phyloP scores from a whole-genome alignment of 1,139 yeast genomes.

The Ashbya aceris region DNA sequence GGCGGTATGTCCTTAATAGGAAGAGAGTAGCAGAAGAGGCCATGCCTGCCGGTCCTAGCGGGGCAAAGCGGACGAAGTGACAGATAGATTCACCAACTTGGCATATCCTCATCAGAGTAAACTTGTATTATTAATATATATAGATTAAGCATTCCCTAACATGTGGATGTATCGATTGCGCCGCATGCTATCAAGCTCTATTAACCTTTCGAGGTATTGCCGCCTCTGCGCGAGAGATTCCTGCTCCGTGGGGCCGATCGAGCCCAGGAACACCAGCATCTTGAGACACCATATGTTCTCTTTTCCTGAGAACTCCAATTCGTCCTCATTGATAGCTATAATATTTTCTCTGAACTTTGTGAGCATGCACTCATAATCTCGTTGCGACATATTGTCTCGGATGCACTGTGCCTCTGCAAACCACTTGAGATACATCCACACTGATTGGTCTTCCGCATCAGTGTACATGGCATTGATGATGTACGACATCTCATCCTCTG shows the following conservation, averaged over 20 bases:
- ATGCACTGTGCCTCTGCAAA: slow-evolving; percentile 46
- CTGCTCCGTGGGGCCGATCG: slow-evolving; percentile 27
- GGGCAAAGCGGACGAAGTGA: slow-evolving; percentile 1
- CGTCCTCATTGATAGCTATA: slow-evolving; percentile 52
- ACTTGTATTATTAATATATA: not conserved
- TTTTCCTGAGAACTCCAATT: slow-evolving; percentile 44
- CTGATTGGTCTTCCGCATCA: slow-evolving; percentile 89
- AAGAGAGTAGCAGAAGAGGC: slow-evolving; percentile 33
- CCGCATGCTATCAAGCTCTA: slow-evolving; percentile 61
- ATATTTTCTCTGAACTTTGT: slow-evolving; percentile 35
- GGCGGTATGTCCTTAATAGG: slow-evolving; percentile 48
- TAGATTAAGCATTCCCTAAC: slow-evolving; percentile 7
- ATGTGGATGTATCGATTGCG: slow-evolving; percentile 46
- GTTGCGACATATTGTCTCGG: slow-evolving; percentile 19
- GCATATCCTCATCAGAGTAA: not conserved
- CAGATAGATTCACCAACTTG: not conserved
- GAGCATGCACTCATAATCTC: slow-evolving; percentile 31
- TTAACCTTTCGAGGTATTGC: slow-evolving; percentile 36
- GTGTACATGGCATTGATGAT: slow-evolving; percentile 81
- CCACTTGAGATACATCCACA: slow-evolving; percentile 89
- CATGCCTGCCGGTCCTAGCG: slow-evolving; percentile 3
- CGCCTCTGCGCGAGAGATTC: slow-evolving; percentile 12
- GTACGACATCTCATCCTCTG: slow-evolving; percentile 53
- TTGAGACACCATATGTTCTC: slow-evolving; percentile 69
- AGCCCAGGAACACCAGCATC: slow-evolving; percentile 38